Evolutionary conservation across 2,329 filamentous ascomycete genomes (phyloP), one percentile per base, ranked within the genome.

Genomic region (Aureobasidium sp.): DNA sequence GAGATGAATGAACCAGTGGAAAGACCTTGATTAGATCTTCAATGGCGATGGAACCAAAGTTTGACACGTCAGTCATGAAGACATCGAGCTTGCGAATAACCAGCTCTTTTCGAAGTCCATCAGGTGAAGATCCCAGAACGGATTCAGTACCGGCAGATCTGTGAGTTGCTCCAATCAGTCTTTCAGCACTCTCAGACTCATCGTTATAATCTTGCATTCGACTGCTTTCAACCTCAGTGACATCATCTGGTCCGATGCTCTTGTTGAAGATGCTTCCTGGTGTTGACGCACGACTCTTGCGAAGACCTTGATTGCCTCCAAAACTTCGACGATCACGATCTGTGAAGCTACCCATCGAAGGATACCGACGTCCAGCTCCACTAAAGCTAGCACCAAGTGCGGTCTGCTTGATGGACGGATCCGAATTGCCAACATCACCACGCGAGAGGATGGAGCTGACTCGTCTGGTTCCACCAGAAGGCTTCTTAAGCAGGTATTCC

Each of bases 381-480:
- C 75, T 74, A 64, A 81, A 78, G 65, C 75, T 79, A 27, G 72
- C 82, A 46, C 74, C 76, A 61, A 75, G 66, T 15, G 72, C 63
- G 15, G 50, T 48, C 10, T 63, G 64, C 20, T 48, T 51, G 24
- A 61, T 59, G 5, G 51, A 51, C 12, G 59, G 62, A 26, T 65
- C 64, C 8, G 51, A 47, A 29, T 43, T 87, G 0, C 90, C 93
- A 24, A 97, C 78, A 71, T 97, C 93, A 36, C 90, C 89, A 69
- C 93, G 83, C 17, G 92, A 92, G 59, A 97, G 80, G 76, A 96
- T 83, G 17, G 93, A 97, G 77, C 94, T 99, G 29, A 97, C 88
- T 56, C 94, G 85, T 47, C 94, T 85, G n/a, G 84, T 85, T 47
- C 84, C 81, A 65, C 82, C 75, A 29, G 67, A 50, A 20, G 82